Evolutionary conservation across 2,329 filamentous ascomycete species (phyloP).

Genomic region (Lachnellula arida): DNA sequence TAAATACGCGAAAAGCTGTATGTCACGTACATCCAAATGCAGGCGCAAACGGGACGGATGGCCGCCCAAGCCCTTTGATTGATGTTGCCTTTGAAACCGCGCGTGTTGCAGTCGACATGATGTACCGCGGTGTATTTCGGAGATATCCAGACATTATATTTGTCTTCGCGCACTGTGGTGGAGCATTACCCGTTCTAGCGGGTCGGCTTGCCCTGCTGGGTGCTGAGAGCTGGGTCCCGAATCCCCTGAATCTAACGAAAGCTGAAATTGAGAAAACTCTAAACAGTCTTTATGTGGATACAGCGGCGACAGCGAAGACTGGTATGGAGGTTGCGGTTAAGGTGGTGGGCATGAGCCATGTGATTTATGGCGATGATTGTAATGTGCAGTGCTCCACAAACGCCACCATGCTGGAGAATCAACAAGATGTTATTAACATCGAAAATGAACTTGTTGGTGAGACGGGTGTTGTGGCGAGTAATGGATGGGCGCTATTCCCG

Average conservation of each 20-base stretch:
- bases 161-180: background rate
- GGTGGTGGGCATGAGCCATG: background rate
- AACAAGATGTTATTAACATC: background rate
- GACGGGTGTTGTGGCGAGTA: background rate
- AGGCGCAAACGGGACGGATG: background rate
- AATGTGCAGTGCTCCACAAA: background rate
- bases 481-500: background rate
- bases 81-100: background rate
- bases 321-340: background rate
- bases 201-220: background rate
- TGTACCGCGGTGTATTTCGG: background rate
- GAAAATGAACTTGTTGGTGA: background rate
- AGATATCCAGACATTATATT: background rate
- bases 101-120: background rate
- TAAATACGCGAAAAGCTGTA: background rate
- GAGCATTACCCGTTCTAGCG: background rate
- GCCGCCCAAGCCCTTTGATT: background rate
- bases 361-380: constrained; percentile 2
- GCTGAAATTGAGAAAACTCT: background rate
- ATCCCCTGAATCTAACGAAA: background rate
- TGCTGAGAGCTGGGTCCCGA: background rate
- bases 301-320: background rate
- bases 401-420: constrained; percentile 14
- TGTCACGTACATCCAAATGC: background rate
- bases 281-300: background rate